These are phyloP conservation scores for Drechslerella coelobrocha DNA, from an alignment of 2,329 filamentous ascomycete species.

Conservation along the genomic window DNA sequence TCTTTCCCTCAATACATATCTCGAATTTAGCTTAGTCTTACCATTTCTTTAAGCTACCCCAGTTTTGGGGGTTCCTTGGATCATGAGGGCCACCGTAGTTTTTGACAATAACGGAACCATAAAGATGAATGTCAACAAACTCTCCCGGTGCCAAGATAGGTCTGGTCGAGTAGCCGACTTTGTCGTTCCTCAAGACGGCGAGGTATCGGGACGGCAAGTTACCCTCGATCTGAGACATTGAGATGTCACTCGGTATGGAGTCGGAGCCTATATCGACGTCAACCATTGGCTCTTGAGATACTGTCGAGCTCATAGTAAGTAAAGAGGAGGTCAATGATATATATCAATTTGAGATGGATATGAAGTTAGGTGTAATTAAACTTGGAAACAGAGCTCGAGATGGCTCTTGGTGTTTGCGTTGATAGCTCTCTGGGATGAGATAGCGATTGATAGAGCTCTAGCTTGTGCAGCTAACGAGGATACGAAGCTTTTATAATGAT, in stretches of 20 bases:
- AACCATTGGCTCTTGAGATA: conserved; percentile 15
- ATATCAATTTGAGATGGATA: too few relatives aligned
- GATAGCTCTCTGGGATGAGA: too few relatives aligned
- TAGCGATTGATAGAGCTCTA: too few relatives aligned
- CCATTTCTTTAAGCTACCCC: conserved; percentile 2
- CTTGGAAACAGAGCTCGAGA: too few relatives aligned
- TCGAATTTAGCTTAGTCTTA: not conserved
- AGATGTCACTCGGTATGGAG: not conserved
- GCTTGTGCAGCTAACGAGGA: too few relatives aligned
- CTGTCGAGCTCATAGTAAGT: not conserved
- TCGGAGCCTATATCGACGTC: conserved; percentile 13
- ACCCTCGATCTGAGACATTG: not conserved
- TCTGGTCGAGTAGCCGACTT: conserved; percentile 5
- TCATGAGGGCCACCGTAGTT: conserved; percentile 15
- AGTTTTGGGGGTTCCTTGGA: conserved; percentile 8
- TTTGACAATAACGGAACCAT: conserved; percentile 1
- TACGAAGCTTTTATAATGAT: too few relatives aligned
- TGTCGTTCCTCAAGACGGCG: not conserved
- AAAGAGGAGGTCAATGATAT: too few relatives aligned
- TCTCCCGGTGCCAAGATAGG: conserved; percentile 9
- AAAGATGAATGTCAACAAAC: conserved; percentile 5
- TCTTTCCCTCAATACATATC: not conserved
- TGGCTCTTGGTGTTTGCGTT: too few relatives aligned
- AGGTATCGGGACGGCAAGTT: not conserved
- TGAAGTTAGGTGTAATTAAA: too few relatives aligned